Evolutionary conservation across 163 green algal genomes (phyloP), one percentile per base, ranked within the genome.

Genomic region (Trebouxiophyceae sp.): DNA sequence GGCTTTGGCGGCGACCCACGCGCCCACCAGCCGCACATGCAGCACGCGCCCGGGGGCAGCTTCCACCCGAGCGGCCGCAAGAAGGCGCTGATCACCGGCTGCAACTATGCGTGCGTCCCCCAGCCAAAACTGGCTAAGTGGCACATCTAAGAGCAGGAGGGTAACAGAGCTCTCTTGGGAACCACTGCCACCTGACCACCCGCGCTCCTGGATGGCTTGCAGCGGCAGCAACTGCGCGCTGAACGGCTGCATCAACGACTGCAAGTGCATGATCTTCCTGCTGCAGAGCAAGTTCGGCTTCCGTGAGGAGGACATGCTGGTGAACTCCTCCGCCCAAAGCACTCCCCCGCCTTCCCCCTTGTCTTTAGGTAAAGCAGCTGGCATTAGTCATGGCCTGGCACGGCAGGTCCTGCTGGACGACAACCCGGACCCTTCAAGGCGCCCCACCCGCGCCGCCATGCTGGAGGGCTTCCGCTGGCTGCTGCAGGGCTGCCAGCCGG

Each of bases 191-290:
- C n/a, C n/a, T n/a, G n/a, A n/a, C n/a, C n/a, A n/a, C n/a, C n/a
- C n/a, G n/a, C n/a, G n/a, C n/a, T n/a, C n/a, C n/a, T n/a, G n/a
- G n/a, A n/a, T 28, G 33, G 34, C 26, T 20, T 33, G 33, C 58
- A 65, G 58, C 8, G 54, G 54, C 12, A 29, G 6, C n/a, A 57
- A 20, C 26, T 45, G 29, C 12, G 56, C 65, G 44, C 63, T 84
- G 34, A 63, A 68, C 19, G 89, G 89, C 6, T 96, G 89, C 78
- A 88, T 95, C 60, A 95, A 95, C 64, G 89, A 96, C 62, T 79
- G 81, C 0, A 74, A 89, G 54, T 87, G 75, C 76, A 80, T 93
- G 63, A 70, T 82, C 66, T 89, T 87, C 73, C 68, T 87, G 34
- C 74, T 95, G n/a, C 72, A 73, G 56, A 64, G 50, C 2, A 32